Evolutionary conservation across 2,329 filamentous ascomycete species (phyloP), one percentile per base, ranked within the genome.

Genomic region (Triangularia setosa): DNA sequence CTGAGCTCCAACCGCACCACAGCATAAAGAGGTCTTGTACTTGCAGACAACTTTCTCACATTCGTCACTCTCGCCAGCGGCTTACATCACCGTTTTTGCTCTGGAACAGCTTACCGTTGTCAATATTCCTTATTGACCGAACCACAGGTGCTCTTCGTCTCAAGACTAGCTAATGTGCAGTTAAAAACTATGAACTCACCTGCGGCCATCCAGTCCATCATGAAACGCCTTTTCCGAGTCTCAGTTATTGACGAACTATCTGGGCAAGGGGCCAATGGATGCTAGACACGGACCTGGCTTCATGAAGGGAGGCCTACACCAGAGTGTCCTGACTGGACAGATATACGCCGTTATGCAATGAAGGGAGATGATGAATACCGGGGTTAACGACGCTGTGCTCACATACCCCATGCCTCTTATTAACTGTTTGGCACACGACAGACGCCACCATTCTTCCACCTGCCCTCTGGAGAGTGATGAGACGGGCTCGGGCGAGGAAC

Each of bases 361-460:
- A 28, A 33, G 24, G 58, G 35, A 60, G 40, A 18, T 25, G 25
- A 23, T 23, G 18, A 58, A 48, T 48, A 48, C 40, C 40, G 40
- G 16, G 57, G 57, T 25, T 33, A 59, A n/a, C 35, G 7, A 48
- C 14, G 40, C 33, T 33, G 23, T 59, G 57, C 11, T 44, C 33
- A 25, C 16, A 27, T 24, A 25, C 55, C 28, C 55, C 2, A 9
- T 21, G n/a, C n/a, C n/a, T 48, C n/a, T 48, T 48, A 48, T 24
- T 55, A 48, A 21, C 24, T 40, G 21, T 27, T 24, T 16, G 24
- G 57, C 35, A 53, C 40, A 53, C 58, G 24, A 21, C 58, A 60
- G 35, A 44, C 58, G 58, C 58, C 58, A 60, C 58, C 21, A n/a
- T 33, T 53, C 58, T 24, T 60, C 58, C 12, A 60, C 58, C 58